Percentiles rank a stretch among this genome's conserved stretches.
Conservation (phyloP, 768 basidiomycete genomes). For the Cubamyces sp. region DNA sequence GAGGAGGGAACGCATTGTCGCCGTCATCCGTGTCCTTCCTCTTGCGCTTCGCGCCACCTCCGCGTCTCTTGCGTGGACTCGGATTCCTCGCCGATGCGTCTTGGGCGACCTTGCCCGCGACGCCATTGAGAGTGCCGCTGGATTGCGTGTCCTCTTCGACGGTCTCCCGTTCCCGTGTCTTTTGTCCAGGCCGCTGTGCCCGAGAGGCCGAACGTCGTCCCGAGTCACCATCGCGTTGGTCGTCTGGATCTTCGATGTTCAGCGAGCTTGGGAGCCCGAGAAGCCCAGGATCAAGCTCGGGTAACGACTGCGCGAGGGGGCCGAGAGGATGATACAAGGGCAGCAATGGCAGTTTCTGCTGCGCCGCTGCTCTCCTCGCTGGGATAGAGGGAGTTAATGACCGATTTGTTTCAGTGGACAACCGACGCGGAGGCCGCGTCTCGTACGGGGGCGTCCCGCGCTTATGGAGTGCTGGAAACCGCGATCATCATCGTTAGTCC, state of each 20-base stretch:
- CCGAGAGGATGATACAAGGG: conserved; percentile 75
- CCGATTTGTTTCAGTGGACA: conserved; percentile 2
- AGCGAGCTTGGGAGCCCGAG: conserved; percentile 58
- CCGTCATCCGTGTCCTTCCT: conserved; percentile 64
- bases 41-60: conserved; percentile 55
- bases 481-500: conserved; percentile 21
- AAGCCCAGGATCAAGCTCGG: conserved; percentile 58
- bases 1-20: conserved; percentile 63
- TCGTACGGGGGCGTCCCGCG: conserved; percentile 24
- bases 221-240: conserved; percentile 42
- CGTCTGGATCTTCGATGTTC: conserved; percentile 36
- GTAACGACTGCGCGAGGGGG: conserved; percentile 63
- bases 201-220: conserved; percentile 49
- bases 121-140: conserved; percentile 30
- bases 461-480: conserved; percentile 25
- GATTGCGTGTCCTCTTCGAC: conserved; percentile 38
- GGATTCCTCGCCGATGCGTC: conserved; percentile 32
- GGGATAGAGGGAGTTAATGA: conserved; percentile 1
- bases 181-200: conserved; percentile 51
- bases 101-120: conserved; percentile 35
- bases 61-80: conserved; percentile 56
- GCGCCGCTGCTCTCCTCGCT: conserved; percentile 4
- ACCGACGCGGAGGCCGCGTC: conserved; percentile 3
- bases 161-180: conserved; percentile 47
- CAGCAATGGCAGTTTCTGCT: conserved; percentile 35